Evolutionary conservation across 129 eudicot species (phyloP).

Genomic region (Cynara cardunculus): DNA sequence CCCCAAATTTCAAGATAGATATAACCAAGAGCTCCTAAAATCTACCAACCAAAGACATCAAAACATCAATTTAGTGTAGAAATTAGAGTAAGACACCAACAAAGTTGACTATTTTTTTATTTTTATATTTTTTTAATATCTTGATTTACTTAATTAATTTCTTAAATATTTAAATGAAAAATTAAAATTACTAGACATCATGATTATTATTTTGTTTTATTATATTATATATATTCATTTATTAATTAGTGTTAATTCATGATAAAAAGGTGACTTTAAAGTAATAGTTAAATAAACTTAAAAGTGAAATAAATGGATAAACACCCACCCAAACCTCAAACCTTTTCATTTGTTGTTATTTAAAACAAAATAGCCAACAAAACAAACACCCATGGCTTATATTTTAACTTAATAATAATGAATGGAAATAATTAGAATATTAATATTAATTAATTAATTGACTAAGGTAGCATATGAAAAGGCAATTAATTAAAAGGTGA

Average conservation of each 20-base stretch:
- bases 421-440: no score
- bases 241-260: no score
- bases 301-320: neutral
- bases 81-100: neutral
- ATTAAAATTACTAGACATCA: neutral
- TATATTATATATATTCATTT: no score
- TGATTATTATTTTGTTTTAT: no score
- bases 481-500: neutral
- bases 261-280: neutral
- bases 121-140: no score
- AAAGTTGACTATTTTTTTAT: neutral
- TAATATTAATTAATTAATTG: no score
- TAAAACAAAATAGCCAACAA: neutral
- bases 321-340: neutral
- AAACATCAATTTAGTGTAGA: neutral
- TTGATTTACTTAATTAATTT: neutral
- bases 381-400: neutral
- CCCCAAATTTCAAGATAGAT: neutral
- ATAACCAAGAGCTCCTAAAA: neutral
- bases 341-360: neutral
- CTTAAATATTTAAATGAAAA: neutral
- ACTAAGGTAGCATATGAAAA: neutral
- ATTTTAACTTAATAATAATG: neutral
- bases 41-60: neutral
- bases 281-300: neutral